phyloP scores from a whole-genome alignment of 2,329 filamentous ascomycete species.

The Niveomyces coronatus region DNA sequence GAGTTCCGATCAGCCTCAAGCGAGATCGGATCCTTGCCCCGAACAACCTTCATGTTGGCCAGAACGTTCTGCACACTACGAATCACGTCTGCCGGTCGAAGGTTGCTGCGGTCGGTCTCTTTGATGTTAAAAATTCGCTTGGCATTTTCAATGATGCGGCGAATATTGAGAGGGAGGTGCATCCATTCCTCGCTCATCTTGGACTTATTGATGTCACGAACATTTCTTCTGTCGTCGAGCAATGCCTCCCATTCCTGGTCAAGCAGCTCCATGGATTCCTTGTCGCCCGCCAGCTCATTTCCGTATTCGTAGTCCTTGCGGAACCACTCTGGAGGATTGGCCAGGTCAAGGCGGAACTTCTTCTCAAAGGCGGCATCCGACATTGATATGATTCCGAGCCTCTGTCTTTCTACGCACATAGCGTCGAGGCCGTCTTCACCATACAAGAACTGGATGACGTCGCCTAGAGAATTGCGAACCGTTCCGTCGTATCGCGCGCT shows the following conservation, averaged over 20 bases:
- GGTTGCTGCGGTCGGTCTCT: constrained; percentile 73
- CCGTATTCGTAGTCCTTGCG: constrained; percentile 57
- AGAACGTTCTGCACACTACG: constrained; percentile 66
- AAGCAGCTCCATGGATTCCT: constrained; percentile 75
- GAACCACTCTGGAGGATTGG: constrained; percentile 50
- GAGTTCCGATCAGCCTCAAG: constrained; percentile 79
- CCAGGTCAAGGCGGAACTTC: constrained; percentile 73
- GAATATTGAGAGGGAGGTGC: constrained; percentile 86
- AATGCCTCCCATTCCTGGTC: constrained; percentile 83
- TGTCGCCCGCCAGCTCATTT: constrained; percentile 75
- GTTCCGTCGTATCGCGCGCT: constrained; percentile 97
- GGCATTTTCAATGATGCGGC: constrained; percentile 82
- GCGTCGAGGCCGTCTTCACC: constrained; percentile 96
- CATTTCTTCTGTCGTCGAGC: constrained; percentile 58
- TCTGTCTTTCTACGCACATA: constrained; percentile 86
- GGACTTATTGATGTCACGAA: constrained; percentile 57
- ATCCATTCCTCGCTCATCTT: constrained; percentile 74
- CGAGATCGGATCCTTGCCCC: constrained; percentile 74
- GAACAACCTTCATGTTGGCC: constrained; percentile 71
- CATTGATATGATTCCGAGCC: constrained; percentile 74
- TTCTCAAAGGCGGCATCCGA: constrained; percentile 68
- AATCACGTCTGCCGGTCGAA: constrained; percentile 81
- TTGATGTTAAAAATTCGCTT: constrained; percentile 87
- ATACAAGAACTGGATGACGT: constrained; percentile 95
- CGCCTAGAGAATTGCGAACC: constrained; percentile 90